A percentile compares a stretch with the other conserved stretches of the same genome.
Evolutionary conservation across 2,329 filamentous ascomycete species (phyloP).

Genomic region (Fusarium sulawesiense): DNA sequence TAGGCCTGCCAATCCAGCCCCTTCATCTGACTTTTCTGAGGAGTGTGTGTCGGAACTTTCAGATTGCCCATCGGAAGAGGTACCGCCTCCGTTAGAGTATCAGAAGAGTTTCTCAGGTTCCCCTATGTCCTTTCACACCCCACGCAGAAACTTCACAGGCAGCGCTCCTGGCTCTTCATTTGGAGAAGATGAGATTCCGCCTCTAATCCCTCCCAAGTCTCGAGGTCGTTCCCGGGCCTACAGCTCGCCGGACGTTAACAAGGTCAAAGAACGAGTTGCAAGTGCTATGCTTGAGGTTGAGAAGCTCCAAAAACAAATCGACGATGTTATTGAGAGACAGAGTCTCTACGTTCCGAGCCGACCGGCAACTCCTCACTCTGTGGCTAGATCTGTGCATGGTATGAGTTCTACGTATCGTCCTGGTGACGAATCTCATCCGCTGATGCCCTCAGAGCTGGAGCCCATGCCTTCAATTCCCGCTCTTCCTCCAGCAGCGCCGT

Average conservation of each 20-base stretch:
- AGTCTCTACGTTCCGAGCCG: conserved; percentile 66
- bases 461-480: conserved; percentile 68
- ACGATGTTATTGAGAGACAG: conserved; percentile 69
- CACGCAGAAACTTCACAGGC: conserved; percentile 56
- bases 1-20: conserved; percentile 48
- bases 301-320: conserved; percentile 67
- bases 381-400: conserved; percentile 49
- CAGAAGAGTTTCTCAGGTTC: conserved; percentile 61
- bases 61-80: conserved; percentile 40
- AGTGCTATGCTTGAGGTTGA: conserved; percentile 70
- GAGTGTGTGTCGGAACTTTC: conserved; percentile 48
- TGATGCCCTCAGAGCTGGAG: conserved; percentile 55
- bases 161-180: conserved; percentile 39
- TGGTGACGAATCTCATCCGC: conserved; percentile 17
- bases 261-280: conserved; percentile 66
- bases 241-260: conserved; percentile 61
- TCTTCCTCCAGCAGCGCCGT: conserved; percentile 66
- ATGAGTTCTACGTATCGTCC: conserved; percentile 35
- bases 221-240: conserved; percentile 55
- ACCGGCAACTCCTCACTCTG: conserved; percentile 63
- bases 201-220: conserved; percentile 58
- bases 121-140: conserved; percentile 65
- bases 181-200: conserved; percentile 47
- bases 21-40: conserved; percentile 51
- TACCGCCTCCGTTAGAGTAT: conserved; percentile 49